These are phyloP conservation scores for Fusarium compactum DNA, from an alignment of 2,329 filamentous ascomycete genomes.

Conservation along the genomic window DNA sequence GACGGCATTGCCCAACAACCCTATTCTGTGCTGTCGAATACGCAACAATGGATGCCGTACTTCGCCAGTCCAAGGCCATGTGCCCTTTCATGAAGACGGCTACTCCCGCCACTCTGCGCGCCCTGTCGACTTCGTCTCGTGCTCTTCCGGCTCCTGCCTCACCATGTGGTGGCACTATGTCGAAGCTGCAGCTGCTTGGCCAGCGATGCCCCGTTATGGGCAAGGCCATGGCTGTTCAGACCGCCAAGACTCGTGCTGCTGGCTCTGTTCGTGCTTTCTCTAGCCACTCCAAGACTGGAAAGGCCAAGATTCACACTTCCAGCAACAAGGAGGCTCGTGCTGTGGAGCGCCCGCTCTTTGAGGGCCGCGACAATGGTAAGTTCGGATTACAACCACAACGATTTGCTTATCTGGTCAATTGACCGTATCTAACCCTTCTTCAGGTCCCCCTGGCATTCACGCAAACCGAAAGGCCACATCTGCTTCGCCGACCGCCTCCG, in stretches of 20 bases:
- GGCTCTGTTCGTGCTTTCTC: slow-evolving; percentile 65
- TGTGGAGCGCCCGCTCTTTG: slow-evolving; percentile 70
- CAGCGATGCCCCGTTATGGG: slow-evolving; percentile 98
- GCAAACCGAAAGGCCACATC: slow-evolving; percentile 42
- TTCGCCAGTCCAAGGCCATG: slow-evolving; percentile 95
- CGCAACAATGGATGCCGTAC: slow-evolving; percentile 84
- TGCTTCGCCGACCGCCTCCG: slow-evolving; percentile 39
- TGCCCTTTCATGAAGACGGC: slow-evolving; percentile 98
- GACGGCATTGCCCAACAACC: slow-evolving; percentile 20
- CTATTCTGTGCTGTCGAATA: slow-evolving; percentile 27
- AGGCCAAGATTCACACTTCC: slow-evolving; percentile 85
- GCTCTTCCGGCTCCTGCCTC: slow-evolving; percentile 56
- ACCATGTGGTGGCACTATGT: slow-evolving; percentile 91
- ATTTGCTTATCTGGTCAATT: neutral
- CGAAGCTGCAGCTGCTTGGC: slow-evolving; percentile 93
- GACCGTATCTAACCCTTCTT: slow-evolving; percentile 15
- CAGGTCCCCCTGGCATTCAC: slow-evolving; percentile 44
- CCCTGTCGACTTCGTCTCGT: slow-evolving; percentile 81
- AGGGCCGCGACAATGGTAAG: slow-evolving; percentile 64
- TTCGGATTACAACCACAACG: slow-evolving; percentile 2
- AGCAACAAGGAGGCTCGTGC: slow-evolving; percentile 81
- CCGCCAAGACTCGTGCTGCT: slow-evolving; percentile 65
- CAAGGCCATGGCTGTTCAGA: slow-evolving; percentile 93
- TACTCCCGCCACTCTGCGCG: slow-evolving; percentile 89
- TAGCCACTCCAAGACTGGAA: slow-evolving; percentile 65